A percentile compares a stretch with the other conserved stretches of the same genome.
phyloP scores from a whole-genome alignment of 768 basidiomycete species.

The Daedaleopsis sinensis region DNA sequence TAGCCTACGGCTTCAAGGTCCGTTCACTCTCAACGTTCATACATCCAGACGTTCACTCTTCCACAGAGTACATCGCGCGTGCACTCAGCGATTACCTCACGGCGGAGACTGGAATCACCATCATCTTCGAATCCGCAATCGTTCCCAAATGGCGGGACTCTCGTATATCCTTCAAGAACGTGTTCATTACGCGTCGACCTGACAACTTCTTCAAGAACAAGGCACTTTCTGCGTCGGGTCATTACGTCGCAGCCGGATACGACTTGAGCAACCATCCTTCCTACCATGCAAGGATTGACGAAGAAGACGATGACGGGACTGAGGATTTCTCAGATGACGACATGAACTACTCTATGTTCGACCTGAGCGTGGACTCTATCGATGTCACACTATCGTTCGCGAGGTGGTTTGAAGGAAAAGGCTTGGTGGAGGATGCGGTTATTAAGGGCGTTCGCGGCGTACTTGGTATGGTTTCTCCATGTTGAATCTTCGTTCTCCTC shows the following conservation, averaged over 20 bases:
- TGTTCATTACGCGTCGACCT: slow-evolving; percentile 88
- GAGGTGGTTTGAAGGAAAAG: slow-evolving; percentile 95
- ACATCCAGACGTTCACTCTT: not conserved
- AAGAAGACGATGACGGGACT: slow-evolving; percentile 54
- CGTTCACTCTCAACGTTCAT: slow-evolving; percentile 18
- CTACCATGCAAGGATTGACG: slow-evolving; percentile 55
- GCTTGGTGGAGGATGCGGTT: slow-evolving; percentile 86
- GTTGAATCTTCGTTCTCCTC: not conserved
- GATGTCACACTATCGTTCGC: slow-evolving; percentile 92
- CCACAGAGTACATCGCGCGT: slow-evolving; percentile 78
- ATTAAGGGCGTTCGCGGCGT: slow-evolving; percentile 94
- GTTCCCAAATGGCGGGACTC: slow-evolving; percentile 98
- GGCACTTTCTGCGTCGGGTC: slow-evolving; percentile 33
- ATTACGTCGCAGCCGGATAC: slow-evolving; percentile 67
- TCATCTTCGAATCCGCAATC: slow-evolving; percentile 97
- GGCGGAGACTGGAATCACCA: slow-evolving; percentile 87
- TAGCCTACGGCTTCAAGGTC: slow-evolving; percentile 83
- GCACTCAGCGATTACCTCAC: slow-evolving; percentile 93
- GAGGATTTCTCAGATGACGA: slow-evolving; percentile 50
- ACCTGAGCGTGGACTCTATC: slow-evolving; percentile 90
- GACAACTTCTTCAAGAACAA: slow-evolving; percentile 16
- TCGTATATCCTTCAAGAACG: slow-evolving; percentile 94
- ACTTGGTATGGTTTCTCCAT: slow-evolving; percentile 53
- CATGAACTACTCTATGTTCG: slow-evolving; percentile 85
- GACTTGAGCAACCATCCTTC: slow-evolving; percentile 79